Evolutionary conservation across 345 rosid genomes (phyloP).

Genomic region (Barbarea vulgaris): DNA sequence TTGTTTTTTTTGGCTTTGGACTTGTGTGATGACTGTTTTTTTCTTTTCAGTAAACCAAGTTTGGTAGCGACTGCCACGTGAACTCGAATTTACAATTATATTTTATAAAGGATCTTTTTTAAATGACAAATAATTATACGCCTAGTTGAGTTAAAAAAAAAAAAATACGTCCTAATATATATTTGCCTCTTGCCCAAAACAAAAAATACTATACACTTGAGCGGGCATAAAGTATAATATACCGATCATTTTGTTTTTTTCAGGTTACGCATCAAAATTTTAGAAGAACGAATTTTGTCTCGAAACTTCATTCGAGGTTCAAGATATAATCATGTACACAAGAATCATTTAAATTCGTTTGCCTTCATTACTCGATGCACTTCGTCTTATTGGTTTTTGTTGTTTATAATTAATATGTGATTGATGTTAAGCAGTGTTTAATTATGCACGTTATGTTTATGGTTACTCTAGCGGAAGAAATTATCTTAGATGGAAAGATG

Average conservation of each 20-base stretch:
- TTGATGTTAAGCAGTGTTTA: not conserved
- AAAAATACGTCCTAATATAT: not conserved
- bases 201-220: too few relatives aligned
- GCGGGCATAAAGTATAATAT: not conserved
- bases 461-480: constrained; percentile 25
- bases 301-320: not conserved
- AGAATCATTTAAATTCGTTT: not conserved
- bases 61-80: constrained; percentile 41
- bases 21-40: constrained; percentile 31
- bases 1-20: constrained; percentile 33
- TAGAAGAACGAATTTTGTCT: not conserved
- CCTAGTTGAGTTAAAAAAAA: too few relatives aligned
- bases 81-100: constrained; percentile 19
- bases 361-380: not conserved
- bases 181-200: not conserved
- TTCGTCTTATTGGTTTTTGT: not conserved
- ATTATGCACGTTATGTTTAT: not conserved
- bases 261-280: not conserved
- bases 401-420: not conserved
- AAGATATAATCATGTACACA: not conserved
- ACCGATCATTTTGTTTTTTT: not conserved
- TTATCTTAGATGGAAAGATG: constrained; percentile 24
- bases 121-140: not conserved
- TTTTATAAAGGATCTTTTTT: not conserved
- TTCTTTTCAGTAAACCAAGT: constrained; percentile 9